Evolutionary conservation across 768 basidiomycete genomes (phyloP).

Genomic region (Galerina marginata): DNA sequence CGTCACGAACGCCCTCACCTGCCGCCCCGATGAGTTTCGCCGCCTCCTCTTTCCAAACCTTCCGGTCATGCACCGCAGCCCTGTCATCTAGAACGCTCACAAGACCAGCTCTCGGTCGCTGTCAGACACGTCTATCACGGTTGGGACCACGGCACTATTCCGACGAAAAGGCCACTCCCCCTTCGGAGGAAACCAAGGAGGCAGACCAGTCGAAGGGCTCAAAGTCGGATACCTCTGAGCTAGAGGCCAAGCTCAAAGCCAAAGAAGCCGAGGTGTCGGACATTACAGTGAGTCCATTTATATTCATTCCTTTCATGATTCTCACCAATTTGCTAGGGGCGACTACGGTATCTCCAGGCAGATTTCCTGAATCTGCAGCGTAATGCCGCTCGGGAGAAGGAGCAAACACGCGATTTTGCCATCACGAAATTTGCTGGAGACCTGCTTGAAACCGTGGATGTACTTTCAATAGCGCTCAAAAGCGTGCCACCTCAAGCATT

Average conservation of each 20-base stretch:
- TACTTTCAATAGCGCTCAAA: conserved; percentile 83
- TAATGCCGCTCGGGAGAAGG: conserved; percentile 88
- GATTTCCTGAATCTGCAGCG: conserved; percentile 96
- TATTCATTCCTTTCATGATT: conserved; percentile 9
- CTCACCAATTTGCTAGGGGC: conserved; percentile 56
- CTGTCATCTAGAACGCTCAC: conserved; percentile 49
- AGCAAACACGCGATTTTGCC: conserved; percentile 91
- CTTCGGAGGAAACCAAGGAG: conserved; percentile 33
- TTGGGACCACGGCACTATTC: conserved; percentile 60
- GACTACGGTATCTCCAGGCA: conserved; percentile 90
- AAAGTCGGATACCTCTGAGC: conserved; percentile 33
- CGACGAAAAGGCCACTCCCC: conserved; percentile 48
- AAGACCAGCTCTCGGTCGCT: conserved; percentile 41
- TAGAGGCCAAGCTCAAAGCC: conserved; percentile 70
- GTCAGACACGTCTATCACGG: conserved; percentile 30
- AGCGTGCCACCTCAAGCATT: conserved; percentile 67
- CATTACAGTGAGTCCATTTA: conserved; percentile 65
- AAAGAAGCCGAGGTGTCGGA: conserved; percentile 86
- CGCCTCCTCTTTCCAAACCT: conserved; percentile 51
- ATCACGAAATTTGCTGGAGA: conserved; percentile 91
- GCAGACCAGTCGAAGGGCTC: conserved; percentile 34
- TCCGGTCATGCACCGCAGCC: conserved; percentile 67
- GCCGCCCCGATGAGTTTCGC: conserved; percentile 52
- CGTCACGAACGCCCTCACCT: conserved; percentile 17
- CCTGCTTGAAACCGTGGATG: conserved; percentile 89